phyloP scores from a whole-genome alignment of 1,139 yeast genomes.

The Sugiyamaella grinbergsii region DNA sequence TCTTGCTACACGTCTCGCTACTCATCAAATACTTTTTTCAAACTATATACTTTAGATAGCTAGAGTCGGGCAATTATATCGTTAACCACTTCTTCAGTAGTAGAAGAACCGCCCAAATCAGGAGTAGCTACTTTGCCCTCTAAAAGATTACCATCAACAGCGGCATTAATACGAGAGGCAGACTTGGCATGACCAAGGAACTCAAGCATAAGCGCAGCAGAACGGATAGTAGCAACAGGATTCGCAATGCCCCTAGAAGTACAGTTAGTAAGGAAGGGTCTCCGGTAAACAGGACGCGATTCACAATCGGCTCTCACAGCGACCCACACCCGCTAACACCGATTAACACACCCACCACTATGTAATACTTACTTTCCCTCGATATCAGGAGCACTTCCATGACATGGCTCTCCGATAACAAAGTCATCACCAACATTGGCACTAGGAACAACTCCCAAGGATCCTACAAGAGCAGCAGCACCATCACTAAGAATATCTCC shows the following conservation, averaged over 20 bases:
- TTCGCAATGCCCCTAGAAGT: constrained; percentile 67
- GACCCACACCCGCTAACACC: no score
- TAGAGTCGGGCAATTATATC: constrained; percentile 68
- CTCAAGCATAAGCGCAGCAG: constrained; percentile 95
- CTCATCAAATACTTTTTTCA: no score
- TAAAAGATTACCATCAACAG: constrained; percentile 88
- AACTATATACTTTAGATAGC: constrained; percentile 17
- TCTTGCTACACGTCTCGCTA: no score
- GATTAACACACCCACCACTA: no score
- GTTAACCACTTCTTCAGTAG: constrained; percentile 82
- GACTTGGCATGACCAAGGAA: constrained; percentile 90
- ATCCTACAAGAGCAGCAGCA: constrained; percentile 98
- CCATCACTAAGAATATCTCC: constrained; percentile 98
- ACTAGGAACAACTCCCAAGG: constrained; percentile 96
- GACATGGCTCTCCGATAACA: constrained; percentile 99
- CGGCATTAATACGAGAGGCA: constrained; percentile 88
- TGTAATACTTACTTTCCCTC: constrained; percentile 60
- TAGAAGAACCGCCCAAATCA: constrained; percentile 86
- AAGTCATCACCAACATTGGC: constrained; percentile 96
- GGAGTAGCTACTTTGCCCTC: constrained; percentile 87
- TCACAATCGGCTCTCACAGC: no score
- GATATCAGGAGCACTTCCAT: constrained; percentile 98
- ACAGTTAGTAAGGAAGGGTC: constrained; percentile 3
- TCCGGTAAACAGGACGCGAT: no score
- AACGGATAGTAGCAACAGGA: constrained; percentile 97